Evolutionary conservation across 2,329 filamentous ascomycete species (phyloP), one percentile per base, ranked within the genome.

Genomic region (Falciphora oryzae): DNA sequence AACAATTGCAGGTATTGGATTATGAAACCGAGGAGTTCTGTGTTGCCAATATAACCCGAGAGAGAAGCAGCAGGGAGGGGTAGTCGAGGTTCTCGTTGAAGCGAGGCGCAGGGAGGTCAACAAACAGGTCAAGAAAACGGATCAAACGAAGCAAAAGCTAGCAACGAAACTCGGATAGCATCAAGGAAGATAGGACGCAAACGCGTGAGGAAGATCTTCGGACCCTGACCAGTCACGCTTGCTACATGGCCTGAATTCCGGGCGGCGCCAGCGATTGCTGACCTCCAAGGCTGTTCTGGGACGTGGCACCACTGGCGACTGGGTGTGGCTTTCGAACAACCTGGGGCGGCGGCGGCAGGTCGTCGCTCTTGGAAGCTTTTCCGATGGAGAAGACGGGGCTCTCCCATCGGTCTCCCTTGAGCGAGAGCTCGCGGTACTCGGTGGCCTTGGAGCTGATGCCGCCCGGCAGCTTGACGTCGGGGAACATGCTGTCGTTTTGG

Each of bases 361-460:
- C 85, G 29, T 78, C 83, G 57, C 91, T 92, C 77, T 89, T 88
- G 64, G 85, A 81, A 14, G 93, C 93, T 58, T 80, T 84, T 61
- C 95, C 94, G 70, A 98, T 89, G 66, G 87, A 89, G 81, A 99
- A 99, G 72, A 99, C 87, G 13, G 94, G 92, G 67, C 91, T 96
- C 82, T 97, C 90, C 95, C 95, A 99, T 76, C 88, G 89, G 65
- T 97, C 91, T 63, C 95, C 95, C 85, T 95, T 92, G 69, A 81
- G 82, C 11, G 94, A 92, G 65, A 97, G 83, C 28, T 97, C 87
- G 79, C 88, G 92, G 84, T 96, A 98, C 77, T 97, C 92, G 29
- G 92, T 96, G 13, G 94, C 93, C 85, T 97, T 97, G 80, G 87
- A 89, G 70, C 91, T 95, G 75, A 97, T 94, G 64, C 93, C 93